Base-by-base conservation (phyloP, 441 rosid genomes). In the Hura crepitans region DNA sequence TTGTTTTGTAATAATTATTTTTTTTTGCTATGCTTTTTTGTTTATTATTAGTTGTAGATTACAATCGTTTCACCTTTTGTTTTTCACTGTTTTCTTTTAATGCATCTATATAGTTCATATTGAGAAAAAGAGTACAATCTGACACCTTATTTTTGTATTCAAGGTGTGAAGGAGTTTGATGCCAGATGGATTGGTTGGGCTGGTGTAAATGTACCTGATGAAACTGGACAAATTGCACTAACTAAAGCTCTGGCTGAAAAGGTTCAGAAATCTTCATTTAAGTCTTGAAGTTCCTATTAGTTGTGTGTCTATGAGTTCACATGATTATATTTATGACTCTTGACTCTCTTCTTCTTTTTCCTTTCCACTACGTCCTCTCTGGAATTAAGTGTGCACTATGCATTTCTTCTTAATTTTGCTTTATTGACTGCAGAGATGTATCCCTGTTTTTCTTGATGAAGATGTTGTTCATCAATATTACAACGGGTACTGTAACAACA, bases 181-280 rank as follows among this genome's bases (percentile, higher is more conserved):
- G 85, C 93, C 56, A 87, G 86, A 69, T 89, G 96, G 96, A 87
- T 89, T 77, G 96, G 96, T 70, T 89, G 93, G 96, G 93, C 96
- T 68, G 96, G 96, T 64, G 96, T 87, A 62, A 86, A 85, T 73
- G 96, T 89, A 25, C 85, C 88, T 57, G 96, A 89, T 81, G 88
- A 82, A 69, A 73, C 74, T 72, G 96, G 96, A 51, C 87, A 85
- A 74, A 79, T 46, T 59, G 77, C 87, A 65, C 78, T 89, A 31
- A 84, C 88, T 66, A 78, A 74, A 74, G 87, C 93, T 78, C 78
- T 89, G 70, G 89, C 91, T 53, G 87, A 86, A 79, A 89, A 87
- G 89, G 96, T 85, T 70, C 37, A 27, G 46, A 53, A 69, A 33
- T 66, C 47, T 69, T 66, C 12, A 49, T 69, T 28, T 6, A 50